Conservation (phyloP, 2,329 filamentous ascomycete species). For the Biscogniauxia sp. region DNA sequence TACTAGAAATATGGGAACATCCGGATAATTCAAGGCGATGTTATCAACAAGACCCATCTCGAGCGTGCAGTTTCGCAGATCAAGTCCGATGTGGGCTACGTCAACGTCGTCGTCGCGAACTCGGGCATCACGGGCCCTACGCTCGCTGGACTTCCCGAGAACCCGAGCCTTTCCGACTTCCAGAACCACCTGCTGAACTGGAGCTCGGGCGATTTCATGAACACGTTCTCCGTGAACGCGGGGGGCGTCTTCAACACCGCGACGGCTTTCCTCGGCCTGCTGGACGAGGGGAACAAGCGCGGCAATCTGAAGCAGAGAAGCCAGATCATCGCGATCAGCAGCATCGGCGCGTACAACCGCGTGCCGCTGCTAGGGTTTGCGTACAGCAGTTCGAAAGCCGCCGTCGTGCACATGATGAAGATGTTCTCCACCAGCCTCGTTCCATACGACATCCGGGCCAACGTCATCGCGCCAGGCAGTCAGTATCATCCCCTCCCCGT, state of each 20-base stretch:
- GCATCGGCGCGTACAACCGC: conserved; percentile 62
- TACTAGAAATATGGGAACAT: conserved; percentile 30
- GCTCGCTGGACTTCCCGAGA: conserved; percentile 39
- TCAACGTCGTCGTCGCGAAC: conserved; percentile 57
- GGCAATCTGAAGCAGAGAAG: conserved; percentile 45
- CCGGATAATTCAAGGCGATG: conserved; percentile 31
- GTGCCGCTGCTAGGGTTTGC: conserved; percentile 60
- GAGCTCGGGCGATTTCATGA: conserved; percentile 52
- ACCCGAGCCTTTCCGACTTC: conserved; percentile 18
- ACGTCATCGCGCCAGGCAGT: conserved; percentile 29
- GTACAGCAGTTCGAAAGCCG: conserved; percentile 66
- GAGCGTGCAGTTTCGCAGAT: conserved; percentile 55
- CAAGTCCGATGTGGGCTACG: conserved; percentile 52
- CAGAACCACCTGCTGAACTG: conserved; percentile 15
- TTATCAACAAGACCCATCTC: conserved; percentile 41
- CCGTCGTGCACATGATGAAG: conserved; percentile 63
- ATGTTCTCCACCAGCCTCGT: conserved; percentile 61
- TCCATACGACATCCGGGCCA: conserved; percentile 47
- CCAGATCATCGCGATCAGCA: conserved; percentile 58
- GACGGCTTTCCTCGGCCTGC: conserved; percentile 58
- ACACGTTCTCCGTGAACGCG: conserved; percentile 58
- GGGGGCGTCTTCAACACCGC: conserved; percentile 62
- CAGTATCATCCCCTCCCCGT: conserved; percentile 9
- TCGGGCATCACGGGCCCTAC: conserved; percentile 48
- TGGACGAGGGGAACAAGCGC: conserved; percentile 53